Conservation (phyloP, 345 rosid species). For the Lagerstroemia speciosa region DNA sequence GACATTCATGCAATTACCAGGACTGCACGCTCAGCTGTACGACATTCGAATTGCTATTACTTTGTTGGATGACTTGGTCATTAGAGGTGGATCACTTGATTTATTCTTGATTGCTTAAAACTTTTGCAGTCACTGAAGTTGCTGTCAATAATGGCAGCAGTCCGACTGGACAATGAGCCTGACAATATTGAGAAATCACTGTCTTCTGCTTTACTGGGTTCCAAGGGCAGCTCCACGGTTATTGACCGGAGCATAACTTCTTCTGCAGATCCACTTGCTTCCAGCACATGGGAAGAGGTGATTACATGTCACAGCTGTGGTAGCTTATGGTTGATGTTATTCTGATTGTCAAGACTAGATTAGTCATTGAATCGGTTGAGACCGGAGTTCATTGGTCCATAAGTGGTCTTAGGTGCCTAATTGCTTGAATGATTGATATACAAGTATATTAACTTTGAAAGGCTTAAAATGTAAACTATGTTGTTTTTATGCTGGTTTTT, state of each 20-base stretch:
- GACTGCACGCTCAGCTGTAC: conserved; percentile 81
- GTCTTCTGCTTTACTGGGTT: conserved; percentile 44
- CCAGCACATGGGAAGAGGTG: conserved; percentile 96
- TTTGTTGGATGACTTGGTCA: background rate
- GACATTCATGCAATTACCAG: conserved; percentile 91
- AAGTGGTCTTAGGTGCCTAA: background rate
- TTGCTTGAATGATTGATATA: background rate
- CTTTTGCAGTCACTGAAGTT: conserved; percentile 74
- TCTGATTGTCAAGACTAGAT: background rate
- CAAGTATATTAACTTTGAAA: background rate
- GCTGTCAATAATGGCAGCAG: conserved; percentile 75
- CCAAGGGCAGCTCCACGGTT: conserved; percentile 25
- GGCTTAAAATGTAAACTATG: background rate
- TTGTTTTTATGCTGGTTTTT: background rate
- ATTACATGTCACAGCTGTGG: conserved; percentile 10
- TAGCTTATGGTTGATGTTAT: background rate
- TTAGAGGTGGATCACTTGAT: background rate
- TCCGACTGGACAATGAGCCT: conserved; percentile 66
- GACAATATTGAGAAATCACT: conserved; percentile 69
- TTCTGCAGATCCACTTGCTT: conserved; percentile 63
- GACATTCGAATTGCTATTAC: conserved; percentile 11
- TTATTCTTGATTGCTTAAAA: conserved; percentile 13
- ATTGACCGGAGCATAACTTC: conserved; percentile 49
- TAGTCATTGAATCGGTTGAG: background rate
- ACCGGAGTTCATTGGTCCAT: background rate